Evolutionary conservation across 495 filamentous ascomycete genomes (phyloP).

Genomic region (Aspergillus sparsus): DNA sequence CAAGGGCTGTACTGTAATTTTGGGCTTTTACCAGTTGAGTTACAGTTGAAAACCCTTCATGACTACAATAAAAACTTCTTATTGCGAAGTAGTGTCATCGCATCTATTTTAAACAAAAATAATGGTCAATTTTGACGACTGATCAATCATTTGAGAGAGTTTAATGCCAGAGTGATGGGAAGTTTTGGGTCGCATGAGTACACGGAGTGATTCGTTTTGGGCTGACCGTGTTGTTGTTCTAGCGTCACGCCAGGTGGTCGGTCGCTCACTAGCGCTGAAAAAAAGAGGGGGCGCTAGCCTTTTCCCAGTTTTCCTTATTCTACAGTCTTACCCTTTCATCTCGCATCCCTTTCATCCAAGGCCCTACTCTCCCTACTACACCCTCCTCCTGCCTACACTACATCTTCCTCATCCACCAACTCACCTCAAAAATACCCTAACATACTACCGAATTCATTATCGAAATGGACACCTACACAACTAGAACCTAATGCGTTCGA

Average conservation of each 20-base stretch:
- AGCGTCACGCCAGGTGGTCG: slow-evolving; percentile 14
- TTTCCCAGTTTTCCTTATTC: slow-evolving; percentile 10
- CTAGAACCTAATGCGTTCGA: neutral
- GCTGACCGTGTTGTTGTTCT: slow-evolving; percentile 10
- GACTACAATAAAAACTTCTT: too few species aligned
- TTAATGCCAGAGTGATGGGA: neutral
- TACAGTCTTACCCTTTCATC: slow-evolving; percentile 14
- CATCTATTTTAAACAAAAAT: too few species aligned
- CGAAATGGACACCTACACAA: slow-evolving; percentile 27
- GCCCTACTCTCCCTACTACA: slow-evolving; percentile 10
- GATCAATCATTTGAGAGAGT: neutral
- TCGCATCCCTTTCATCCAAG: slow-evolving; percentile 9
- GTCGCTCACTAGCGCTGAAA: slow-evolving; percentile 14
- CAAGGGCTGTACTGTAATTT: slow-evolving; percentile 1
- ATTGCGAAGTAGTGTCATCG: too few species aligned
- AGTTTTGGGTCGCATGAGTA: too few species aligned
- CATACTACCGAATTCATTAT: slow-evolving; percentile 7
- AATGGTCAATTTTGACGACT: too few species aligned
- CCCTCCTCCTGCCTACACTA: neutral
- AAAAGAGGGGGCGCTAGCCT: slow-evolving; percentile 17
- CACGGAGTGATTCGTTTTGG: neutral
- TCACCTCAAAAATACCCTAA: neutral
- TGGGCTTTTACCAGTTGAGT: neutral
- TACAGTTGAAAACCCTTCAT: too few species aligned
- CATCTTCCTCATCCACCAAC: slow-evolving; percentile 9